Conservation (phyloP, 495 filamentous ascomycete genomes). For the Letharia lupina region DNA sequence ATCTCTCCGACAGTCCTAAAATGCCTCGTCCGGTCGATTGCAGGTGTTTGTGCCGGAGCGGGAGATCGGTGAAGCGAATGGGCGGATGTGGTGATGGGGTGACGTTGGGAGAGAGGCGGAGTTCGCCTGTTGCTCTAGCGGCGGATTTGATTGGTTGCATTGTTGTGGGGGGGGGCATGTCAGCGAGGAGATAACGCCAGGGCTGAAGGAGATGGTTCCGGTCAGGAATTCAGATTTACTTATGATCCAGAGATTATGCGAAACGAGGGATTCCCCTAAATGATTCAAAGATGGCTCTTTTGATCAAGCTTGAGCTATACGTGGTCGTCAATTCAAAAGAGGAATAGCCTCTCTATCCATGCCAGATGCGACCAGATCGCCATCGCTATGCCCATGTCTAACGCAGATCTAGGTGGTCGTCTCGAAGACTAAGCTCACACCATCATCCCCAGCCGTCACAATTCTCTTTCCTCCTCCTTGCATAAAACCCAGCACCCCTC, state of each 20-base stretch:
- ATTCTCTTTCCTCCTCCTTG: slow-evolving; percentile 63
- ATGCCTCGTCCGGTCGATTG: background rate
- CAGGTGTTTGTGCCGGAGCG: background rate
- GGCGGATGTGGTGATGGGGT: background rate
- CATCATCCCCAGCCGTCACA: slow-evolving; percentile 86
- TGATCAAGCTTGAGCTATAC: background rate
- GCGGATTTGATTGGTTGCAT: background rate
- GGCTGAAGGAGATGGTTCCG: background rate
- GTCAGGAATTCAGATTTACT: background rate
- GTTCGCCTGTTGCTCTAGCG: background rate
- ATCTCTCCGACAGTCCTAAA: background rate
- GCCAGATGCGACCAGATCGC: slow-evolving; percentile 5
- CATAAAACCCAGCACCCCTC: slow-evolving; percentile 83
- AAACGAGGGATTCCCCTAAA: background rate
- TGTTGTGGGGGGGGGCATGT: background rate
- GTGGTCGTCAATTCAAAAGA: background rate
- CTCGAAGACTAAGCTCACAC: slow-evolving; percentile 62
- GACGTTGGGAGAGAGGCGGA: background rate
- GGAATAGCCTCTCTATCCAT: background rate
- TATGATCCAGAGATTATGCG: background rate
- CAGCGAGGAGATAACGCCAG: background rate
- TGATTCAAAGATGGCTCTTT: background rate
- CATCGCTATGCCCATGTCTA: slow-evolving; percentile 16
- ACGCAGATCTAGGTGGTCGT: slow-evolving; percentile 3
- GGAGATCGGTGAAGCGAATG: background rate